Conservation (phyloP, 2,329 filamentous ascomycete species). For the Colletotrichum endophyticum region DNA sequence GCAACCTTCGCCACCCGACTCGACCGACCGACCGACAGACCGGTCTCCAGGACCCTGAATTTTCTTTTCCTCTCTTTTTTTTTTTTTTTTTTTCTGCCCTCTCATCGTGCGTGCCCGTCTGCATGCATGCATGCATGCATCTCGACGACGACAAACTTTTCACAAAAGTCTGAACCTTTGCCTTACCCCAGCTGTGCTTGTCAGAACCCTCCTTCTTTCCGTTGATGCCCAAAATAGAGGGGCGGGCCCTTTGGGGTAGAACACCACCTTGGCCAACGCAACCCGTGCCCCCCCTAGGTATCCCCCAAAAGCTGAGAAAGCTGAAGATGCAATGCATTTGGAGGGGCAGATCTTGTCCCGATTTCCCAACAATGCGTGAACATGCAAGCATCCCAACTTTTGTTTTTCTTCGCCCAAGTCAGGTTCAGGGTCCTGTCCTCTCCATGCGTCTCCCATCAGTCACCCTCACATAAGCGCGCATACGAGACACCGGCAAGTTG, state of each 20-base stretch:
- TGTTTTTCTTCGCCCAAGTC: neutral
- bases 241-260: neutral
- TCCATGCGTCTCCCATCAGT: neutral
- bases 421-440: neutral
- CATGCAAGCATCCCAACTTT: neutral
- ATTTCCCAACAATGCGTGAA: neutral
- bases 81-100: neutral
- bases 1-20: neutral
- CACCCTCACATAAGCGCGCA: neutral
- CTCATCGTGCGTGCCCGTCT: neutral
- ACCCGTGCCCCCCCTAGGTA: neutral
- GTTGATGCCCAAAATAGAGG: neutral
- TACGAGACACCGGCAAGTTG: neutral
- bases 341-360: neutral
- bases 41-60: neutral
- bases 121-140: neutral
- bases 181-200: neutral
- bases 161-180: neutral
- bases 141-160: neutral
- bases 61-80: neutral
- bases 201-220: neutral
- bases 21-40: neutral
- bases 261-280: neutral
- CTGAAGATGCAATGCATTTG: neutral
- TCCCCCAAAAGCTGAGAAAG: neutral